Evolutionary conservation across 148 eudicot species (phyloP), one percentile per base, ranked within the genome.

Genomic region (Persicaria tinctoria): DNA sequence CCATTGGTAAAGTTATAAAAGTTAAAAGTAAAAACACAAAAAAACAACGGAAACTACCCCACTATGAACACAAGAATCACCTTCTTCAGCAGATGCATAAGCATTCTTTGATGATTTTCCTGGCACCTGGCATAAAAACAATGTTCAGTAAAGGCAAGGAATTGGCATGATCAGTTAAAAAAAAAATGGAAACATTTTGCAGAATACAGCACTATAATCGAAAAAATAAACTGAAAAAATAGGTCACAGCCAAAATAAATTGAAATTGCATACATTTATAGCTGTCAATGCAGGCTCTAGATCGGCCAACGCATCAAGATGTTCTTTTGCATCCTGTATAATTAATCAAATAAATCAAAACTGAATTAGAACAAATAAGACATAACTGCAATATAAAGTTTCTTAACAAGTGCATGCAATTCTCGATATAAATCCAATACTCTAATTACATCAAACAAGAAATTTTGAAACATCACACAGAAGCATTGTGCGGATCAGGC

Each of bases 251-350:
- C 70, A 51, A 62, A 62, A 49, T 70, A 23, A 2, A 75, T 74
- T 44, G 45, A 54, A 73, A 54, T 44, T 81, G 73, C 91, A 81
- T 92, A 95, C 99, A 84, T 92, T 83, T 69, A 95, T 89, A 75
- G 84, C 96, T 53, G 93, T 79, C 80, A 95, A 82, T 32, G 99
- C 88, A 47, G 90, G 74, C 75, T 97, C 99, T 78, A 95, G 87
- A 82, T 92, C 89, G 74, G 92, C 97, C 79, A 95, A 74, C n/a
- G 97, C 99, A 81, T 83, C 87, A 81, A 95, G 92, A 85, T 90
- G 97, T 81, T 92, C 99, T 85, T 95, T 95, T 73, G 97, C 99
- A 76, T 95, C 99, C 99, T 95, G 83, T 74, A 81, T 18, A 47
- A 71, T n/a, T 47, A 47, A n/a, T 71, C 70, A 71, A 71, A 71